Percentiles rank a stretch among this genome's conserved stretches.
Conservation (phyloP, 2,329 filamentous ascomycete genomes). For the Fusarium lateritium region DNA sequence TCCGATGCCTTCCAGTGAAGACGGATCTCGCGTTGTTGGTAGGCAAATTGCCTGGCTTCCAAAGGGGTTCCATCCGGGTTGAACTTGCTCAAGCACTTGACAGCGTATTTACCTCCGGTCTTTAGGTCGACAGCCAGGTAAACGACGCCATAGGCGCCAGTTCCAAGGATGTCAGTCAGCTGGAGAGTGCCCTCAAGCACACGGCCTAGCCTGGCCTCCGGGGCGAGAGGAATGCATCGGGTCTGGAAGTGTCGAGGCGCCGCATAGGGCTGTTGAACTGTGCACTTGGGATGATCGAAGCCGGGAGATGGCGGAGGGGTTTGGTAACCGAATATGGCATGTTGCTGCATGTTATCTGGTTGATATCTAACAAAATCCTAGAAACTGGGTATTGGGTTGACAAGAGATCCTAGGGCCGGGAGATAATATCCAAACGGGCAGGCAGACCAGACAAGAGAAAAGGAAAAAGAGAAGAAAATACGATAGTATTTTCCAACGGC, state of each 20-base stretch:
- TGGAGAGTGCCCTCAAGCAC: constrained; percentile 87
- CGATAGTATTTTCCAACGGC: constrained; percentile 45
- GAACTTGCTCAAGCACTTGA: constrained; percentile 96
- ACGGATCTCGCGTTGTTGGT: constrained; percentile 93
- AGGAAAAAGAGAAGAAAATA: constrained; percentile 45
- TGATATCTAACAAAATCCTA: constrained; percentile 49
- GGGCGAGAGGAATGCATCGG: constrained; percentile 71
- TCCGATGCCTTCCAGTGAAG: constrained; percentile 91
- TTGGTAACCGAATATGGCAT: constrained; percentile 69
- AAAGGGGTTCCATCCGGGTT: constrained; percentile 79
- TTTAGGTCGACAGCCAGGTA: constrained; percentile 90
- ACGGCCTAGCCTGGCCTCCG: constrained; percentile 89
- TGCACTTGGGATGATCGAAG: constrained; percentile 65
- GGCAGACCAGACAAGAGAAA: constrained; percentile 41
- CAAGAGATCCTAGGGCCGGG: constrained; percentile 36
- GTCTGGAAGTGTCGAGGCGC: constrained; percentile 58
- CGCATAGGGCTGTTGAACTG: constrained; percentile 57
- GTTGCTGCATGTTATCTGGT: constrained; percentile 71
- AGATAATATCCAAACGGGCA: constrained; percentile 45
- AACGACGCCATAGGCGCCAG: constrained; percentile 96
- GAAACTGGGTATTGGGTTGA: constrained; percentile 37
- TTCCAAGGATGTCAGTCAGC: constrained; percentile 87
- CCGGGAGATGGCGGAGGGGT: constrained; percentile 71
- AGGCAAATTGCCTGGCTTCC: constrained; percentile 87
- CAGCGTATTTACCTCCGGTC: constrained; percentile 87